A percentile compares a stretch with the other conserved stretches of the same genome.
Conservation (phyloP, 2,329 filamentous ascomycete species). For the Pyrenophora seminiperda region DNA sequence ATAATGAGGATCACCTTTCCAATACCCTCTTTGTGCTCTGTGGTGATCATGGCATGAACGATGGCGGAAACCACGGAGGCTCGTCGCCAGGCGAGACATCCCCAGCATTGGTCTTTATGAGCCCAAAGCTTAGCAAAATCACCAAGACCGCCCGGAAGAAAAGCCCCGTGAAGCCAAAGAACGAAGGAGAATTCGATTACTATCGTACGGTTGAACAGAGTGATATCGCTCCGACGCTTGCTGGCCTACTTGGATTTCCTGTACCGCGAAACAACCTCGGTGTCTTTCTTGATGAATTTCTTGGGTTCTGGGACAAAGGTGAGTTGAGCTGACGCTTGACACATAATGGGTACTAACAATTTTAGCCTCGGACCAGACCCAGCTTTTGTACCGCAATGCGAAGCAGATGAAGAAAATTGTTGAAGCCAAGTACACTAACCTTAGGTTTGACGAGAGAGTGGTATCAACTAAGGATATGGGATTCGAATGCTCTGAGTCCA, state of each 20-base stretch:
- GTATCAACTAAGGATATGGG: conserved; percentile 12
- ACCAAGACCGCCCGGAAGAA: conserved; percentile 40
- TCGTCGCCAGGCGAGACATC: conserved; percentile 94
- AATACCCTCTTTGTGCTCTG: conserved; percentile 84
- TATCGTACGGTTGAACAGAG: conserved; percentile 90
- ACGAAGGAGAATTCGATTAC: conserved; percentile 72
- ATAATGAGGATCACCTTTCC: conserved; percentile 69
- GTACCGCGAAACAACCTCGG: conserved; percentile 89
- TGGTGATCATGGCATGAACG: conserved; percentile 99
- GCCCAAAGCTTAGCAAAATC: conserved; percentile 74
- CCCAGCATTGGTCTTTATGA: conserved; percentile 87
- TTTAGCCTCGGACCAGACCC: conserved; percentile 58
- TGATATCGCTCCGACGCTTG: conserved; percentile 88
- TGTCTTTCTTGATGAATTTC: conserved; percentile 78
- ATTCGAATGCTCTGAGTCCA: conserved; percentile 17
- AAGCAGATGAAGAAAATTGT: conserved; percentile 80
- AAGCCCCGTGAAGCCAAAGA: conserved; percentile 62
- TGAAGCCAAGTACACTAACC: conserved; percentile 69
- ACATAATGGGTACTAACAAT: conserved; percentile 30
- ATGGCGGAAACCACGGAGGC: conserved; percentile 94
- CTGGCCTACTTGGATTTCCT: conserved; percentile 83
- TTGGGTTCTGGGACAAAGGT: conserved; percentile 76
- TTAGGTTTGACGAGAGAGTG: conserved; percentile 52
- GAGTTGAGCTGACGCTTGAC: conserved; percentile 52
- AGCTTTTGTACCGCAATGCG: conserved; percentile 77